Conservation (phyloP, 306 rosid species). For the Medicago ruthenica region DNA sequence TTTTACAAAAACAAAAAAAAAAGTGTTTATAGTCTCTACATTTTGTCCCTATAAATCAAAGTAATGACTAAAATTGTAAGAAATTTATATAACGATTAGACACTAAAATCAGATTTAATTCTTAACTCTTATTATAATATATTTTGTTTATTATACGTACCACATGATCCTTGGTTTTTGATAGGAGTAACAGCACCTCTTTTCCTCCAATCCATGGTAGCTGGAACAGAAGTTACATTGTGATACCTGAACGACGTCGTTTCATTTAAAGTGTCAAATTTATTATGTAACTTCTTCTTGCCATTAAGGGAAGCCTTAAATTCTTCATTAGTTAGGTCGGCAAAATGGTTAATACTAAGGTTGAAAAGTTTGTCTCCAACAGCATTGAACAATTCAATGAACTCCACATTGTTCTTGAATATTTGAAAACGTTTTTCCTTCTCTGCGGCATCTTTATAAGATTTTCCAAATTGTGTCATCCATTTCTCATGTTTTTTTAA, state of each 20-base stretch:
- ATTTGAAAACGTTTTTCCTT: slow-evolving; percentile 44
- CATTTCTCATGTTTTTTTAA: slow-evolving; percentile 42
- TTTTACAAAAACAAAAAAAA: no score
- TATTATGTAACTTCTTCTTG: neutral
- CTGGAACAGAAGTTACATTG: slow-evolving; percentile 33
- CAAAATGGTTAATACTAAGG: slow-evolving; percentile 41
- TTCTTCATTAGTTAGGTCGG: slow-evolving; percentile 45
- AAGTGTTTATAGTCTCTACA: no score
- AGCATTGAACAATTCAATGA: slow-evolving; percentile 43
- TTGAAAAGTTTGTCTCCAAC: slow-evolving; percentile 45
- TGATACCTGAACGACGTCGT: slow-evolving; percentile 30
- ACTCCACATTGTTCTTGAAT: slow-evolving; percentile 41
- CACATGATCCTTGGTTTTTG: slow-evolving; percentile 40
- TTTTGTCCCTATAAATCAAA: no score
- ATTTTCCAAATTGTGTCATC: slow-evolving; percentile 41
- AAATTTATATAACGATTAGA: no score
- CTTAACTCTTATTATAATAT: no score
- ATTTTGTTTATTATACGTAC: slow-evolving; percentile 2
- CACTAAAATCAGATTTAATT: no score
- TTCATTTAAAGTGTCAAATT: neutral
- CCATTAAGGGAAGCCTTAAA: slow-evolving; percentile 36
- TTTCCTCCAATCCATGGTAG: slow-evolving; percentile 44
- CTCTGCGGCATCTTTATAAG: slow-evolving; percentile 38
- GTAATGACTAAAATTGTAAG: no score
- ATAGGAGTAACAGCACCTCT: slow-evolving; percentile 49